phyloP scores from a whole-genome alignment of 1,139 yeast species.

The Blastobotrys petasosporus region DNA sequence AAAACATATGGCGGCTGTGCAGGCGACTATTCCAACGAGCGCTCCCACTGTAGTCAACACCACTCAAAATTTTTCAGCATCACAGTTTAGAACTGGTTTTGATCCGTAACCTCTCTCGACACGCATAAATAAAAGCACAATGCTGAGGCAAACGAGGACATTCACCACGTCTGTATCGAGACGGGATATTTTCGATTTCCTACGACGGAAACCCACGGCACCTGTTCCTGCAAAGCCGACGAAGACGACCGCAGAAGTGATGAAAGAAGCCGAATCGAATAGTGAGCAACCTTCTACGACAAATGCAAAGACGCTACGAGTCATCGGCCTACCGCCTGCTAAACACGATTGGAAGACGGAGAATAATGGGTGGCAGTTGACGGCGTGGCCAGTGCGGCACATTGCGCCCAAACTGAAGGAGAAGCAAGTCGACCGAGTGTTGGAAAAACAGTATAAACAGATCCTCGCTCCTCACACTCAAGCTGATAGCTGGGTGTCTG shows the following conservation, averaged over 20 bases:
- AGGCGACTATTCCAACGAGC: neutral
- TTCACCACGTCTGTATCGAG: conserved; percentile 8
- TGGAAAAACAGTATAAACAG: conserved; percentile 8
- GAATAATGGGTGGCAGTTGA: conserved; percentile 23
- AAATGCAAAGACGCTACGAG: conserved; percentile 19
- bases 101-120: neutral
- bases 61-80: neutral
- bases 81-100: neutral
- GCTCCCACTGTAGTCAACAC: neutral
- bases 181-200: conserved; percentile 21
- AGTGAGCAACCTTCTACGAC: neutral
- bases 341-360: conserved; percentile 21
- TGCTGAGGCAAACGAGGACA: conserved; percentile 4
- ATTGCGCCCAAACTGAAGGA: conserved; percentile 21
- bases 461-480: conserved; percentile 5
- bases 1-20: neutral
- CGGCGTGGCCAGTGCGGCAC: conserved; percentile 29
- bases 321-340: conserved; percentile 28
- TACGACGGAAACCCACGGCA: conserved; percentile 16
- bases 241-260: conserved; percentile 22
- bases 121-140: neutral
- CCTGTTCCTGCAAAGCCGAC: conserved; percentile 12
- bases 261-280: conserved; percentile 19
- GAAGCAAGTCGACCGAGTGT: conserved; percentile 20
- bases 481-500: conserved; percentile 1